phyloP scores from a whole-genome alignment of 306 rosid genomes.

The Fragaria nilgerrensis region DNA sequence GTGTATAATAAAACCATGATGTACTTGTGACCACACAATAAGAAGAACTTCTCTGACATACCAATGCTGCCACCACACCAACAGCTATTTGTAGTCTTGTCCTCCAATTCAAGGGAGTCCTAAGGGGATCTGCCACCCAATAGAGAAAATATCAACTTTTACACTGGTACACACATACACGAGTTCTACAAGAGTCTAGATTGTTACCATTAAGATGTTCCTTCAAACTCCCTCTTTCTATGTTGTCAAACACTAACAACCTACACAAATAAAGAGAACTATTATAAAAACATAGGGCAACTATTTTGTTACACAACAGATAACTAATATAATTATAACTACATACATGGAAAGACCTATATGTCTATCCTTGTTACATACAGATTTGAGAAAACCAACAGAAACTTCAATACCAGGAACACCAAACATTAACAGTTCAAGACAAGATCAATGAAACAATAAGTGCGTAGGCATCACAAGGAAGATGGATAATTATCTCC shows the following conservation, averaged over 20 bases:
- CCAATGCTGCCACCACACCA: constrained; percentile 86
- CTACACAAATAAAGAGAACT: constrained; percentile 37
- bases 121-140: constrained; percentile 68
- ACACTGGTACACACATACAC: constrained; percentile 10
- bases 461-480: neutral
- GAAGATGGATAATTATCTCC: neutral
- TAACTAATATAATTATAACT: neutral
- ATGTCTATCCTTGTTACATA: neutral
- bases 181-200: constrained; percentile 11
- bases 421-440: neutral
- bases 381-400: neutral
- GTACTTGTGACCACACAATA: neutral
- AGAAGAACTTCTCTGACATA: constrained; percentile 26
- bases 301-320: neutral
- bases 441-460: neutral
- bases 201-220: constrained; percentile 80
- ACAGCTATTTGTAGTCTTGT: constrained; percentile 74
- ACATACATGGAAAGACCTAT: neutral
- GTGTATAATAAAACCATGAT: neutral
- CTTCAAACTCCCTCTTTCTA: constrained; percentile 89
- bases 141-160: constrained; percentile 20
- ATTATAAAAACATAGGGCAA: too few species aligned
- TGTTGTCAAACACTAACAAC: constrained; percentile 66
- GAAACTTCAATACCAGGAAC: neutral
- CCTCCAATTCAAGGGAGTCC: constrained; percentile 89